phyloP scores from a whole-genome alignment of 352 stramenopile genomes.

The Globisporangium spinosum region DNA sequence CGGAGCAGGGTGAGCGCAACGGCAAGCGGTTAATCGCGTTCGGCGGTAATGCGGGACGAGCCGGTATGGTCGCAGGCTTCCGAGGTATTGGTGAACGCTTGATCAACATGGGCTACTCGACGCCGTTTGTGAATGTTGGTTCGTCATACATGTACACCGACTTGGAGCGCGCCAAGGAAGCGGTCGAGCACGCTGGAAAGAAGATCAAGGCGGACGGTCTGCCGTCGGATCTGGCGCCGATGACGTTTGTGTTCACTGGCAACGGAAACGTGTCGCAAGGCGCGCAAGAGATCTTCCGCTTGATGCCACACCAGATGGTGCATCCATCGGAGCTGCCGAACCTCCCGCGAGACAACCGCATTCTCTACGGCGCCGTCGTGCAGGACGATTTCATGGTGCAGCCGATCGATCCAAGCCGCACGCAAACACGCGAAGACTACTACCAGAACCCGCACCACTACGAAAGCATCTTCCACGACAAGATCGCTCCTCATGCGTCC shows the following conservation, averaged over 20 bases:
- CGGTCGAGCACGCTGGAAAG: conserved; percentile 75
- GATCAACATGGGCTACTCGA: conserved; percentile 90
- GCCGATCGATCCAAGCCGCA: conserved; percentile 28
- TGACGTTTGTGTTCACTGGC: conserved; percentile 93
- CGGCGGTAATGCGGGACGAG: conserved; percentile 91
- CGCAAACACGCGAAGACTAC: conserved; percentile 75
- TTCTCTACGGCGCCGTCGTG: conserved; percentile 81
- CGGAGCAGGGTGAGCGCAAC: conserved; percentile 65
- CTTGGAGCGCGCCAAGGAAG: conserved; percentile 86
- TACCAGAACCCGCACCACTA: conserved; percentile 90
- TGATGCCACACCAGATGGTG: conserved; percentile 94
- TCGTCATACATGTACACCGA: conserved; percentile 94
- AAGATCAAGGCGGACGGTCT: conserved; percentile 83
- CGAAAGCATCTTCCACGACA: conserved; percentile 88
- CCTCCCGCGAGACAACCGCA: conserved; percentile 54
- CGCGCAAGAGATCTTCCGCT: conserved; percentile 92
- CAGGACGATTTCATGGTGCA: conserved; percentile 73
- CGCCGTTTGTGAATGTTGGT: conserved; percentile 92
- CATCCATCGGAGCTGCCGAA: conserved; percentile 78
- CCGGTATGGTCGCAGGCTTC: conserved; percentile 93
- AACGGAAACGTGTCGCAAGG: conserved; percentile 93
- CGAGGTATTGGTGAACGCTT: conserved; percentile 91
- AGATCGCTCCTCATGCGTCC: conserved; percentile 86
- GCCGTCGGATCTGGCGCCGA: conserved; percentile 64
- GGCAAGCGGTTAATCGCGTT: conserved; percentile 92